These are phyloP conservation scores for Oryza glumipatula DNA, from an alignment of 176 grass and related monocot species.

Conservation along the genomic window DNA sequence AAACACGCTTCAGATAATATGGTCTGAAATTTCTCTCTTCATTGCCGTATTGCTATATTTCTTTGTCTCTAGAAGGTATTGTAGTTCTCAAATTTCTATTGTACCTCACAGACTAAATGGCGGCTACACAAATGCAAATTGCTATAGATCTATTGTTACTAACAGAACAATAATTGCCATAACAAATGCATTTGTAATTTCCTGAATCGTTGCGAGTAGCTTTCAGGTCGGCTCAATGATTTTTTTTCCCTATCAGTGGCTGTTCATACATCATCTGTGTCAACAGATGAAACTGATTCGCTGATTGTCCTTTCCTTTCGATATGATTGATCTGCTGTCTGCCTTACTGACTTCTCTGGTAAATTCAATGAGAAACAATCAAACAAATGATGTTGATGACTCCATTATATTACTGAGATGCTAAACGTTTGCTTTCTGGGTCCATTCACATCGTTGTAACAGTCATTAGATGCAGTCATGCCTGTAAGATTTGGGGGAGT, in stretches of 20 bases:
- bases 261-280: not conserved
- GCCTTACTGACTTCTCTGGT: constrained; percentile 28
- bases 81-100: too few relatives aligned
- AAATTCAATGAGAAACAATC: constrained; percentile 12
- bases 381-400: constrained; percentile 4
- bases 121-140: not conserved
- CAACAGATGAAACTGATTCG: constrained; percentile 28
- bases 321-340: constrained; percentile 29
- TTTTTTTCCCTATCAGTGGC: constrained; percentile 8
- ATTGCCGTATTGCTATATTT: not conserved
- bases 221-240: not conserved
- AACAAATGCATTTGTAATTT: not conserved
- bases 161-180: not conserved
- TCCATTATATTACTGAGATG: constrained; percentile 10
- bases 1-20: not conserved
- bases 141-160: not conserved
- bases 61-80: not conserved
- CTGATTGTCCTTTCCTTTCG: not conserved
- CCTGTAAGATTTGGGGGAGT: not conserved
- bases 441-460: constrained; percentile 17
- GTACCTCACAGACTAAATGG: not conserved
- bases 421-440: constrained; percentile 32
- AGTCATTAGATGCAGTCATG: not conserved
- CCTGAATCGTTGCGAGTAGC: not conserved
- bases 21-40: not conserved